Evolutionary conservation across 768 basidiomycete species (phyloP), one percentile per base, ranked within the genome.

Genomic region (Ephemerocybe angulata): DNA sequence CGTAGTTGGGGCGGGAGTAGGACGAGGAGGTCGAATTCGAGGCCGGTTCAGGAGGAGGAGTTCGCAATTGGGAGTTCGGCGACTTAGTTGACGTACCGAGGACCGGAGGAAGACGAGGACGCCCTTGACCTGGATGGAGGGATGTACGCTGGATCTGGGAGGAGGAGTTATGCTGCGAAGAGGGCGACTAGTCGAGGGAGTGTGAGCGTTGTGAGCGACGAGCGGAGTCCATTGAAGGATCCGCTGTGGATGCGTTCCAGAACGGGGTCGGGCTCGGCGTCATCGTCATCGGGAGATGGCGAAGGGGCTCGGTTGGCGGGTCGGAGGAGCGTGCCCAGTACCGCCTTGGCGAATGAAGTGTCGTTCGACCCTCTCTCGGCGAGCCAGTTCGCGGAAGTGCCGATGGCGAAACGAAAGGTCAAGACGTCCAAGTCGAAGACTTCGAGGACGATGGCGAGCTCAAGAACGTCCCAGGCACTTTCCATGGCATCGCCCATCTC

Each of bases 401-500:
- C 41, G 22, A 52, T 24, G 37, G 55, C 58, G 52, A 51, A 57
- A 43, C 37, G 30, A 15, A 52, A 53, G 42, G 33, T 8, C 17
- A 8, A 37, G 17, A 58, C 53, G 25, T 42, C 44, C 17, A 54
- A 44, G 22, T 58, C 53, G 25, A 35, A 38, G 10, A 31, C 50
- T 3, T 53, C 55, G 21, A 30, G 38, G 24, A 22, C 31, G 5
- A 63, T 59, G 15, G 58, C 68, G 2, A 44, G 24, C 13, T 28
- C 25, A 10, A n/a, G 21, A n/a, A 68, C 71, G 4, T 68, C 67
- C 10, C 70, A 71, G 3, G 75, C 76, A 0, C 75, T 73, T 5
- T 74, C 76, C 2, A 67, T 77, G 2, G 68, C 77, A 1, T 76
- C 79, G 4, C 76, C 78, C 0, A 59, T 65, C 7, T 73, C 73